Conservation (phyloP, 169 alveolate species). For the Plasmodium ovale region DNA sequence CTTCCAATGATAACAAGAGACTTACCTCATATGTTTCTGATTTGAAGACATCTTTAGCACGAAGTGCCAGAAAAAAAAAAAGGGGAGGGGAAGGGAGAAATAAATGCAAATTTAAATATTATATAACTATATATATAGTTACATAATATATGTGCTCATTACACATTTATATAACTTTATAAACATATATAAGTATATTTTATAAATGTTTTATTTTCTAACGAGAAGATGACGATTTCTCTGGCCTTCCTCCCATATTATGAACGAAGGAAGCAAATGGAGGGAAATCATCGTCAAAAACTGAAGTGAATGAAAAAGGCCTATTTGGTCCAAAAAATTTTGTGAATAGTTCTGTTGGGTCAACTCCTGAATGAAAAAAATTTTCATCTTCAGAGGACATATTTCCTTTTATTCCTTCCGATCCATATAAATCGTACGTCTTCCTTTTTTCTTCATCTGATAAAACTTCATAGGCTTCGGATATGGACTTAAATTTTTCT, state of each 20-base stretch:
- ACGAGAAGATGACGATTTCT: conserved; percentile 58
- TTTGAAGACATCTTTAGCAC: too few relatives aligned
- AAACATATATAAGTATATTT: neutral
- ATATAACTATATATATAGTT: too few relatives aligned
- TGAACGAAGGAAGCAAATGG: conserved; percentile 78
- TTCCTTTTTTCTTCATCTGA: conserved; percentile 95
- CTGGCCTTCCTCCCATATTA: conserved; percentile 78
- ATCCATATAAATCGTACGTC: conserved; percentile 94
- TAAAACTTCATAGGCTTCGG: conserved; percentile 95
- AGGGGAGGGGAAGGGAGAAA: neutral
- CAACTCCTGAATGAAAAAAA: conserved; percentile 79
- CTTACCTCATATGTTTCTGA: conserved; percentile 82
- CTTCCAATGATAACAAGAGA: conserved; percentile 86
- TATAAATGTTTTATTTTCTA: conserved; percentile 1
- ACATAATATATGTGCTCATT: too few relatives aligned
- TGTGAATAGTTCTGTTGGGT: conserved; percentile 85
- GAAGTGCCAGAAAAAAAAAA: conserved; percentile 22
- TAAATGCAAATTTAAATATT: neutral
- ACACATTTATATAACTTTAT: too few relatives aligned
- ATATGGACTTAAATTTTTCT: conserved; percentile 91
- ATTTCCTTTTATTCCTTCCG: conserved; percentile 94
- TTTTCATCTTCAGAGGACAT: conserved; percentile 14
- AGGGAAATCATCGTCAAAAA: neutral
- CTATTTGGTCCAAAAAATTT: conserved; percentile 86
- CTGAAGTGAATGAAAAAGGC: conserved; percentile 76